Percentiles rank a stretch among this genome's conserved stretches.
phyloP scores from a whole-genome alignment of 2,329 filamentous ascomycete genomes.

The Scedosporium minutisporum region DNA sequence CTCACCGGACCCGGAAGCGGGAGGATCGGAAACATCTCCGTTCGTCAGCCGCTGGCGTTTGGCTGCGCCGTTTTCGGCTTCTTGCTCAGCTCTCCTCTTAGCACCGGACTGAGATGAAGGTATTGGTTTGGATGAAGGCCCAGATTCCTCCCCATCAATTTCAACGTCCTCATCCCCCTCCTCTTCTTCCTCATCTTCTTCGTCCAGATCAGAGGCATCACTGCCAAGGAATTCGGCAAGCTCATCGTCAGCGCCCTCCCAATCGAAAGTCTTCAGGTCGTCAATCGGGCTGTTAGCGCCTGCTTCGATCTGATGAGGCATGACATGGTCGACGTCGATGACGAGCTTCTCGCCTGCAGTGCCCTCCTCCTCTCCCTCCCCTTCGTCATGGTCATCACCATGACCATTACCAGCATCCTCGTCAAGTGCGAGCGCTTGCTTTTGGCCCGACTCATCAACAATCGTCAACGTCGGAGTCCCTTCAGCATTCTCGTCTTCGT shows the following conservation, averaged over 20 bases:
- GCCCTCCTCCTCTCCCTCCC: slow-evolving; percentile 28
- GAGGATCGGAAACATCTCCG: slow-evolving; percentile 5
- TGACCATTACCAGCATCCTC: slow-evolving; percentile 23
- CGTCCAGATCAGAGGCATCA: slow-evolving; percentile 40
- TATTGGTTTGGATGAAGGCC: neutral
- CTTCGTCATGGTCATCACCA: slow-evolving; percentile 23
- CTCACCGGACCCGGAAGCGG: slow-evolving; percentile 23
- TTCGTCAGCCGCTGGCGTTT: slow-evolving; percentile 41
- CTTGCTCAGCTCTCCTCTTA: slow-evolving; percentile 20
- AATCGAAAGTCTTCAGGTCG: slow-evolving; percentile 48
- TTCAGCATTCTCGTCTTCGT: slow-evolving; percentile 23
- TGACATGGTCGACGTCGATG: slow-evolving; percentile 17
- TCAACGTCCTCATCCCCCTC: slow-evolving; percentile 14
- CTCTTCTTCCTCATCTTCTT: slow-evolving; percentile 18
- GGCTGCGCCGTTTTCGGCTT: slow-evolving; percentile 23
- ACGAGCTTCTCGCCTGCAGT: slow-evolving; percentile 29
- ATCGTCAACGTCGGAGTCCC: slow-evolving; percentile 31
- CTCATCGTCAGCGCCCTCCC: slow-evolving; percentile 59
- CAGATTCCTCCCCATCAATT: slow-evolving; percentile 12
- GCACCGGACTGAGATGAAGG: slow-evolving; percentile 15
- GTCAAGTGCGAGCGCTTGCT: slow-evolving; percentile 24
- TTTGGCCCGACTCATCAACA: slow-evolving; percentile 32
- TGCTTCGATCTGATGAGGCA: slow-evolving; percentile 37
- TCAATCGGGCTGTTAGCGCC: slow-evolving; percentile 41
- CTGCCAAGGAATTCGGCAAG: slow-evolving; percentile 62